A percentile compares a stretch with the other conserved stretches of the same genome.
Evolutionary conservation across 176 grass and related monocot species (phyloP).

Genomic region (Carex scoparia): DNA sequence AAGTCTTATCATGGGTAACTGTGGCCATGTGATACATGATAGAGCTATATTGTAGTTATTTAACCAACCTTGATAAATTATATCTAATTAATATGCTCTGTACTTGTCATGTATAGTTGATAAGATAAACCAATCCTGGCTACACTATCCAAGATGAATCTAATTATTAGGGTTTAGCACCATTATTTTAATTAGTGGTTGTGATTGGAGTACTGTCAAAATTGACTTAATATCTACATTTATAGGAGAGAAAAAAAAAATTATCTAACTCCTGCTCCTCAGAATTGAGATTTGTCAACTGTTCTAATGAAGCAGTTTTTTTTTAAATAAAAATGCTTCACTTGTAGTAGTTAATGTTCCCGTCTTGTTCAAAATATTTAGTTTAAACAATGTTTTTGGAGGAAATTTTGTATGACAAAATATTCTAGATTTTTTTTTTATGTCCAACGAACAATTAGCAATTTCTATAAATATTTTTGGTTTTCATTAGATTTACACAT

Average conservation of each 20-base stretch:
- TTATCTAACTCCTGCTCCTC: background rate
- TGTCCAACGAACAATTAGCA: too few relatives aligned
- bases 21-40: slow-evolving; percentile 22
- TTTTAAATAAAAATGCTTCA: too few relatives aligned
- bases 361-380: too few relatives aligned
- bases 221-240: background rate
- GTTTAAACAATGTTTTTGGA: too few relatives aligned
- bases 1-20: background rate
- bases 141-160: background rate
- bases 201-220: background rate
- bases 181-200: slow-evolving; percentile 6
- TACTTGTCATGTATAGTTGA: background rate
- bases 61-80: slow-evolving; percentile 2
- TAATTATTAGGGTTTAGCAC: background rate
- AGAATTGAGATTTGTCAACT: background rate
- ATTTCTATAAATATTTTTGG: too few relatives aligned
- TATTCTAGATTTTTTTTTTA: too few relatives aligned
- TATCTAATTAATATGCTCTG: background rate
- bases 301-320: too few relatives aligned
- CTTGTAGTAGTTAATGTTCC: too few relatives aligned
- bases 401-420: too few relatives aligned
- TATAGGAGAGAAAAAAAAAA: background rate
- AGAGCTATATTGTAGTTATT: background rate
- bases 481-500: too few relatives aligned
- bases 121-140: background rate